Conservation (phyloP, 1,284 basidiomycete species). For the Rhodotorula mucilaginosa region DNA sequence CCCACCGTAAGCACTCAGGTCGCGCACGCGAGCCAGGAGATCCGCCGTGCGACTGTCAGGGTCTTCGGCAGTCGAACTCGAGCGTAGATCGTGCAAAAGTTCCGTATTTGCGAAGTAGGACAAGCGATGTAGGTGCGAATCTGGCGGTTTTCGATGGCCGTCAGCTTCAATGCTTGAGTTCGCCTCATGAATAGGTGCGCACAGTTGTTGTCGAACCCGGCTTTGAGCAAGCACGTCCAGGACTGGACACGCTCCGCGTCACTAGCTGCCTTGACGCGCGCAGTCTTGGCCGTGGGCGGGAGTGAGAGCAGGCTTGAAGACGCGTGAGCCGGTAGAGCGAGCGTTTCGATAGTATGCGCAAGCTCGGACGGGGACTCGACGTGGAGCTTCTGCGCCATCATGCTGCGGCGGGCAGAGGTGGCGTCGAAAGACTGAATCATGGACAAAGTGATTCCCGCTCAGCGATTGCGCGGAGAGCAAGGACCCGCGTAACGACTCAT, state of each 20-base stretch:
- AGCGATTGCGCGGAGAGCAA: no score
- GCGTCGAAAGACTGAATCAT: no score
- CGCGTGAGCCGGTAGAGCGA: conserved; percentile 5
- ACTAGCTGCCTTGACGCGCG: no score
- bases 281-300: background rate
- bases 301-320: background rate
- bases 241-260: conserved; percentile 1
- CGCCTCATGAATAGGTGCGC: background rate
- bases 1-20: conserved; percentile 16
- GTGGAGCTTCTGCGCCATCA: no score
- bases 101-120: background rate
- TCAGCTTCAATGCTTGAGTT: background rate
- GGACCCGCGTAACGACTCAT: no score
- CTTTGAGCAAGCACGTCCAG: conserved; percentile 5
- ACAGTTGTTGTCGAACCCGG: conserved; percentile 1
- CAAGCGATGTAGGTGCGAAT: conserved; percentile 2
- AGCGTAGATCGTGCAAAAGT: conserved; percentile 13
- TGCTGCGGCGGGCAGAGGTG: no score
- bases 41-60: background rate
- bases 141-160: background rate
- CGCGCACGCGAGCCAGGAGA: conserved; percentile 6
- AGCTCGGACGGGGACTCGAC: background rate
- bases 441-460: no score
- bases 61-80: background rate
- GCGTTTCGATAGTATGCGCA: background rate